Evolutionary conservation across 1,139 yeast genomes (phyloP).

Genomic region (Geotrichum fermentans): DNA sequence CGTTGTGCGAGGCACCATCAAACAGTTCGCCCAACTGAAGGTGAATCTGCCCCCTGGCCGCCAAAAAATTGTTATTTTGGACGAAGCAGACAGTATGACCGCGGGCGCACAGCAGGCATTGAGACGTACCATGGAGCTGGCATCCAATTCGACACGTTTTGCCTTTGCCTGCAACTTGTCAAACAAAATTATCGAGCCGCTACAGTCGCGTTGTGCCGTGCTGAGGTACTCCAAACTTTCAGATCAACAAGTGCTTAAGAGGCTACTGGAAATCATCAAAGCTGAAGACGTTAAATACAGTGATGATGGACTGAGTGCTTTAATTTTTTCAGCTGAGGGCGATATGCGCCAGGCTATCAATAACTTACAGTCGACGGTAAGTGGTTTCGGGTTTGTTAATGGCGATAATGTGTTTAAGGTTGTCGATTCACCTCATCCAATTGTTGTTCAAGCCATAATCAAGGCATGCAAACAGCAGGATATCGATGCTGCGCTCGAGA

Average conservation of each 20-base stretch:
- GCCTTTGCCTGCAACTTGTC: slow-evolving; percentile 97
- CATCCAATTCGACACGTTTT: slow-evolving; percentile 89
- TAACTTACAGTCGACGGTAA: slow-evolving; percentile 86
- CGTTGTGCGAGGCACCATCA: slow-evolving; percentile 86
- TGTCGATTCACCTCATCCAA: slow-evolving; percentile 95
- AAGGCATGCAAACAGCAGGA: slow-evolving; percentile 47
- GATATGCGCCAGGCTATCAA: slow-evolving; percentile 98
- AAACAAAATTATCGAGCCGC: slow-evolving; percentile 89
- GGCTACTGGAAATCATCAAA: slow-evolving; percentile 68
- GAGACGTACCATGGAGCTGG: slow-evolving; percentile 94
- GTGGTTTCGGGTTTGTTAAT: slow-evolving; percentile 87
- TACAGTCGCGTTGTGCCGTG: slow-evolving; percentile 95
- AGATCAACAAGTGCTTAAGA: slow-evolving; percentile 77
- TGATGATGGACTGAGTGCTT: slow-evolving; percentile 88
- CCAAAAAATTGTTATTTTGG: slow-evolving; percentile 85
- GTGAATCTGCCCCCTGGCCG: slow-evolving; percentile 66
- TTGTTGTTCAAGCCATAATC: slow-evolving; percentile 73
- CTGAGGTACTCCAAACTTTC: slow-evolving; percentile 74
- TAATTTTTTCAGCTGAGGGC: slow-evolving; percentile 95
- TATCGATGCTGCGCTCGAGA: slow-evolving; percentile 64
- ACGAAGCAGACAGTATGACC: slow-evolving; percentile 98
- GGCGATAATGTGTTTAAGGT: slow-evolving; percentile 90
- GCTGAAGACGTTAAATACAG: slow-evolving; percentile 71
- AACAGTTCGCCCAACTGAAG: slow-evolving; percentile 92
- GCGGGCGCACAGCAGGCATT: slow-evolving; percentile 98